Evolutionary conservation across 2,329 filamentous ascomycete genomes (phyloP).

Genomic region (Penicillium vulpinum): DNA sequence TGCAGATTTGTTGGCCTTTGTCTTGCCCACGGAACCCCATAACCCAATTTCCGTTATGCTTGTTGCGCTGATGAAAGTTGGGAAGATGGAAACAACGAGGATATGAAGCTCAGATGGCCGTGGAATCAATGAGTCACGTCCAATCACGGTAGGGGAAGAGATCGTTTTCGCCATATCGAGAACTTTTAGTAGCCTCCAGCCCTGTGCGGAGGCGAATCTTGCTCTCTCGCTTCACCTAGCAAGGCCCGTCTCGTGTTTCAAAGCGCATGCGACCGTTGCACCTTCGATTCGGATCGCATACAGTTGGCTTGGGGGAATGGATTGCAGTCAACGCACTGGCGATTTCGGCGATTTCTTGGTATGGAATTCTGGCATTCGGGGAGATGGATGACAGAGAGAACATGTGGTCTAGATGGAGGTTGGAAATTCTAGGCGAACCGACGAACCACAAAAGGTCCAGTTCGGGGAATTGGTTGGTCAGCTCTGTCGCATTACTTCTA

Average conservation of each 20-base stretch:
- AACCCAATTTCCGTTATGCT: no score
- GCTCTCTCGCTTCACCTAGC: neutral
- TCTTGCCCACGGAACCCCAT: neutral
- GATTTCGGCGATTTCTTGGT: neutral
- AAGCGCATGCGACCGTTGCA: neutral
- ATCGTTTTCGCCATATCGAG: no score
- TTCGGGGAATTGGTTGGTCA: neutral
- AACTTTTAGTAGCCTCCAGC: neutral
- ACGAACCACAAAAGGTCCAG: neutral
- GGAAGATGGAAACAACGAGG: neutral
- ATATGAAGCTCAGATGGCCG: neutral
- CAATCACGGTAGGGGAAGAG: neutral
- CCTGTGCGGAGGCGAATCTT: accelerated
- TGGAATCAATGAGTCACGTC: neutral
- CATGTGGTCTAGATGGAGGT: neutral
- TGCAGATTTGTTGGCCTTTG: neutral
- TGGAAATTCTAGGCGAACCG: neutral
- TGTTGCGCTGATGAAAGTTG: no score
- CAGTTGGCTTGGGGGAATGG: no score
- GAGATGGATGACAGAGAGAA: neutral
- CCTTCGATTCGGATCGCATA: no score
- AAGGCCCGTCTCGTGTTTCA: neutral
- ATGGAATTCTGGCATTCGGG: neutral
- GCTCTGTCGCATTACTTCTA: neutral
- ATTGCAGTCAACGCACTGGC: no score